phyloP scores from a whole-genome alignment of 2,329 filamentous ascomycete species.

The Talaromyces funiculosus region DNA sequence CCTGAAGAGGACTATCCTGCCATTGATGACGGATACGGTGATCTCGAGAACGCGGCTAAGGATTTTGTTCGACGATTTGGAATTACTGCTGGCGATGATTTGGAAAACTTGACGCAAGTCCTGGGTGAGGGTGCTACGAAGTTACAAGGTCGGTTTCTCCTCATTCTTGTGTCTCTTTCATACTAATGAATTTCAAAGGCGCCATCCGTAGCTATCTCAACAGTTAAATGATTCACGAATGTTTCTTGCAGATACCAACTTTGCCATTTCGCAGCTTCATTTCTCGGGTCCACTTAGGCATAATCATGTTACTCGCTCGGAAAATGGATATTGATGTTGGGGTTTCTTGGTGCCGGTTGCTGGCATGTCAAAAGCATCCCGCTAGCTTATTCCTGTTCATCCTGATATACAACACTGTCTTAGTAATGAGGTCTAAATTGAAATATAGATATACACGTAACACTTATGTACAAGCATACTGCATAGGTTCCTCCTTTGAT shows the following conservation, averaged over 20 bases:
- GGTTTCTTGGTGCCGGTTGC: not conserved
- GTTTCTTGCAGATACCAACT: slow-evolving; percentile 12
- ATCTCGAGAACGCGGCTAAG: slow-evolving; percentile 87
- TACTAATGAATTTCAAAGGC: slow-evolving; percentile 24
- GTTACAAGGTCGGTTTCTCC: slow-evolving; percentile 59
- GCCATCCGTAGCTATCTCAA: slow-evolving; percentile 47
- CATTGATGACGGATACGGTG: slow-evolving; percentile 72
- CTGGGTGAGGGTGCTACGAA: slow-evolving; percentile 79
- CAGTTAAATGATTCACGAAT: slow-evolving; percentile 30
- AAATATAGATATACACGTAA: not conserved
- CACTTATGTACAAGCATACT: not conserved
- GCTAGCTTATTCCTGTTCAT: not conserved
- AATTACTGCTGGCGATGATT: slow-evolving; percentile 88
- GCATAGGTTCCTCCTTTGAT: not conserved
- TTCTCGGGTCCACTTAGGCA: not conserved
- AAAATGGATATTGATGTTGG: not conserved
- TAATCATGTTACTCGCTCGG: not conserved
- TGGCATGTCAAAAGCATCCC: not conserved
- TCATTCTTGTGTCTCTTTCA: not conserved
- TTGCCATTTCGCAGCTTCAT: not conserved
- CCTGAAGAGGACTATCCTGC: slow-evolving; percentile 69
- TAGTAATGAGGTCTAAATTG: slow-evolving; percentile 3
- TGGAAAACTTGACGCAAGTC: slow-evolving; percentile 80
- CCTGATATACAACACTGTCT: slow-evolving; percentile 1
- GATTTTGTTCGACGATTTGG: slow-evolving; percentile 95